Percentiles rank a stretch among this genome's conserved stretches.
These are phyloP conservation scores for Coemansia sp. DNA, from an alignment of 192 early-diverging fungal species.

Conservation along the genomic window DNA sequence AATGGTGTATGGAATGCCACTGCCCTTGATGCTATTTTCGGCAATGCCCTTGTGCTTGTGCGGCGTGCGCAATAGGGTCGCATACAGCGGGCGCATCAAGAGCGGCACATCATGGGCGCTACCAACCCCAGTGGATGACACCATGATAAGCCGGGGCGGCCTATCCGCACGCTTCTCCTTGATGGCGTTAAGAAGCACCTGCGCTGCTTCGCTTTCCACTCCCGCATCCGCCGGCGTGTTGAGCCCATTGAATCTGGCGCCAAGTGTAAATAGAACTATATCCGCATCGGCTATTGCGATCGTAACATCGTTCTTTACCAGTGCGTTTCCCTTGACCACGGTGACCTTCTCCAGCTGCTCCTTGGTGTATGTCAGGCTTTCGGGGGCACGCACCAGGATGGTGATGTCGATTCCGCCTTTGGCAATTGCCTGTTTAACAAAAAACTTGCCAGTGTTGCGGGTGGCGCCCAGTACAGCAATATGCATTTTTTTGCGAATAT, in stretches of 20 bases:
- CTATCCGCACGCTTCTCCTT: slow-evolving; percentile 23
- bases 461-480: slow-evolving; percentile 39
- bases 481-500: slow-evolving; percentile 14
- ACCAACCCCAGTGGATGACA: slow-evolving; percentile 46
- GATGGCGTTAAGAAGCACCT: slow-evolving; percentile 19
- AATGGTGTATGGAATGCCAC: slow-evolving; percentile 44
- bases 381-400: slow-evolving; percentile 43
- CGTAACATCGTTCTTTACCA: slow-evolving; percentile 27
- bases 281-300: slow-evolving; percentile 41
- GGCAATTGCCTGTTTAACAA: slow-evolving; percentile 40
- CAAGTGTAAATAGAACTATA: slow-evolving; percentile 39
- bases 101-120: slow-evolving; percentile 33
- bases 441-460: slow-evolving; percentile 36
- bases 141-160: slow-evolving; percentile 41
- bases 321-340: slow-evolving; percentile 50
- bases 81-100: slow-evolving; percentile 27
- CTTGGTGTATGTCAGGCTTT: slow-evolving; percentile 36
- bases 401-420: slow-evolving; percentile 21
- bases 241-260: slow-evolving; percentile 23
- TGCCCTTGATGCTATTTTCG: slow-evolving; percentile 31
- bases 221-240: slow-evolving; percentile 21
- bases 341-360: slow-evolving; percentile 38
- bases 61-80: slow-evolving; percentile 16
- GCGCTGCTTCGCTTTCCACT: slow-evolving; percentile 21
- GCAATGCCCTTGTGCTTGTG: slow-evolving; percentile 34